Evolutionary conservation across 495 filamentous ascomycete species (phyloP).

Genomic region (Rusavskia elegans): DNA sequence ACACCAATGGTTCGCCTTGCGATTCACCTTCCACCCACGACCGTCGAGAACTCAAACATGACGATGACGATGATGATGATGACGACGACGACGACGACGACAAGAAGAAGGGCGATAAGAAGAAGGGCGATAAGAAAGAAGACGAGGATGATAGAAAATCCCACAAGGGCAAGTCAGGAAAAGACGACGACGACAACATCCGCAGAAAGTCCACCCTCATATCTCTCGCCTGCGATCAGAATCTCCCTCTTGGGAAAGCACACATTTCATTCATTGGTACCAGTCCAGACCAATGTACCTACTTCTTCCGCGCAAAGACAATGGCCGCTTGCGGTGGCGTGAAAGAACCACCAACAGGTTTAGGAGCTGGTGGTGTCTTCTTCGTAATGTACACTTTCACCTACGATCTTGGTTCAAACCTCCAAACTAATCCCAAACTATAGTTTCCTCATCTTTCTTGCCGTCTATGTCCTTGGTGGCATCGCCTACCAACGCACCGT

Average conservation of each 20-base stretch:
- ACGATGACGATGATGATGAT: conserved; percentile 23
- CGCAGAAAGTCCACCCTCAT: conserved; percentile 76
- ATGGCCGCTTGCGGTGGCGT: conserved; percentile 66
- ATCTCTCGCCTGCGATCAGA: conserved; percentile 83
- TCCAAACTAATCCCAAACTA: neutral
- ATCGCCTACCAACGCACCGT: conserved; percentile 92
- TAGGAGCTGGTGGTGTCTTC: conserved; percentile 81
- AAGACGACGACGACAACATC: conserved; percentile 25
- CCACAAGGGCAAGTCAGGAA: conserved; percentile 19
- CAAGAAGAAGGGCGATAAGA: conserved; percentile 4
- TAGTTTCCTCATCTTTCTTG: conserved; percentile 2
- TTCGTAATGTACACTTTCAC: conserved; percentile 58
- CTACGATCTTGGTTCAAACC: neutral
- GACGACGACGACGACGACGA: conserved; percentile 22
- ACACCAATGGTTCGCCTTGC: conserved; percentile 79
- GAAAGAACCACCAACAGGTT: conserved; percentile 36
- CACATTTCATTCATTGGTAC: conserved; percentile 68
- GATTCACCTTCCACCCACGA: conserved; percentile 21
- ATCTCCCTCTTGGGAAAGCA: conserved; percentile 42
- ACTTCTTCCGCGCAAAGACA: conserved; percentile 91
- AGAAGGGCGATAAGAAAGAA: conserved; percentile 17
- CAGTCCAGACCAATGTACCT: conserved; percentile 77
- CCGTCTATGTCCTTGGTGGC: conserved; percentile 83
- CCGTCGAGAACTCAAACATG: conserved; percentile 9
- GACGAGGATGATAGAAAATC: conserved; percentile 24